Evolutionary conservation across 148 eudicot genomes (phyloP), one percentile per base, ranked within the genome.

Genomic region (Nepenthes mirabilis): DNA sequence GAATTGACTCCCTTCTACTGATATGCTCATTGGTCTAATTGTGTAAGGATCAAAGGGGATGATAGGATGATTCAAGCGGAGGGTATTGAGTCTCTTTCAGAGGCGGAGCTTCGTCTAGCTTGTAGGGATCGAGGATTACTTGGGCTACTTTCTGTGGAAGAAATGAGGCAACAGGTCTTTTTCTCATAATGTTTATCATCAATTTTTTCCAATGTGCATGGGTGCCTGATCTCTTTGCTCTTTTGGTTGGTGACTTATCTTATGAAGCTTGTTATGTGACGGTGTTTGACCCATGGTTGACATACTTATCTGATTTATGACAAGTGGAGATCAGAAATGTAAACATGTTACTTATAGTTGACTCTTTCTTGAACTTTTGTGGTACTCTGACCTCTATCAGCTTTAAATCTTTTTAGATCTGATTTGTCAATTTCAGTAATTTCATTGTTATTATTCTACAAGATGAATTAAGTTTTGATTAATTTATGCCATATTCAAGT

Each of bases 101-200:
- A 87, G 68, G 78, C 73, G 12, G 95, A 87, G 74, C 95, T 87
- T 60, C 85, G 90, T 72, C 83, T 84, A 76, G 88, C 86, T 54
- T 87, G 95, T 78, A 68, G 88, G 58, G 88, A 82, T 64, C 75
- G 95, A 65, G 95, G 95, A 61, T 74, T 87, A 75, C 83, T 87
- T 62, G 88, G 86, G 37, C 67, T 74, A 59, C 76, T 72, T 62
- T 78, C 88, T 12, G 91, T 82, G 59, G 88, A 84, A 58, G 95
- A 88, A 77, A 88, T 88, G 95, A 83, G 83, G 9, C 82, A 84
- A 61, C 88, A 88, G 95, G 95, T 88, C 43, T 45, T 58, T 23
- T 69, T 54, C 55, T 60, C 9, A 40, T 33, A 34, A 56, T 58
- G 36, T 37, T 43, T 52, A 7, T 57, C 63, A 33, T 37, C 40